Percentiles rank a stretch among this genome's conserved stretches.
phyloP scores from a whole-genome alignment of 441 rosid genomes.

The Viola pubescens region DNA sequence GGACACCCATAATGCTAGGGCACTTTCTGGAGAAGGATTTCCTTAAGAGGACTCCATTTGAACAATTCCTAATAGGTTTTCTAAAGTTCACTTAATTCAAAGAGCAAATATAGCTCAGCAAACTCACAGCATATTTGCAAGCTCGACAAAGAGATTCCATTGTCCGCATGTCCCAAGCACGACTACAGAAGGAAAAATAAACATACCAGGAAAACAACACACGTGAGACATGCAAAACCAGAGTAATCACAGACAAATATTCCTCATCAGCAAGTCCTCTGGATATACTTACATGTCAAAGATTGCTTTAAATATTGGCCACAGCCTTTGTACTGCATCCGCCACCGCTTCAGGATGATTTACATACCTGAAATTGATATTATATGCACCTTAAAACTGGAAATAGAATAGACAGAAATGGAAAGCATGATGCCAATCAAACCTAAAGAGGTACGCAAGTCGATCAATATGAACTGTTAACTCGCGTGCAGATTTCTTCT shows the following conservation, averaged over 20 bases:
- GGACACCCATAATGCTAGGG: too few species aligned
- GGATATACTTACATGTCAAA: conserved; percentile 73
- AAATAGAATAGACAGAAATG: conserved; percentile 6
- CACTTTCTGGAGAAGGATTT: conserved; percentile 1
- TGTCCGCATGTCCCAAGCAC: conserved; percentile 99
- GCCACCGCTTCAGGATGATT: conserved; percentile 98
- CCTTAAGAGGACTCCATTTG: conserved; percentile 1
- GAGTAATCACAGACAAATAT: conserved; percentile 7
- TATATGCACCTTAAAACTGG: conserved; percentile 19
- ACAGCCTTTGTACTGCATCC: conserved; percentile 81
- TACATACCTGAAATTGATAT: conserved; percentile 59
- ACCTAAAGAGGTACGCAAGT: conserved; percentile 96
- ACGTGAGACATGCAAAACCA: neutral
- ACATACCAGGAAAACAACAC: conserved; percentile 17
- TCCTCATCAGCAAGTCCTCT: conserved; percentile 6
- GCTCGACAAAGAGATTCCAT: conserved; percentile 99
- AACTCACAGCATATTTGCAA: conserved; percentile 98
- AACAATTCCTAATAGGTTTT: neutral
- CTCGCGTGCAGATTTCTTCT: conserved; percentile 89
- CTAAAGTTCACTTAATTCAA: conserved; percentile 9
- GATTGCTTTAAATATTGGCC: conserved; percentile 84
- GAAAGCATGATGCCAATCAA: conserved; percentile 20
- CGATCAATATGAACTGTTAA: conserved; percentile 93
- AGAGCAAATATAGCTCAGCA: conserved; percentile 13
- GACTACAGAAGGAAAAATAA: conserved; percentile 43